Base-by-base conservation (phyloP, 2,329 filamentous ascomycete species). In the Ophiostoma montium region DNA sequence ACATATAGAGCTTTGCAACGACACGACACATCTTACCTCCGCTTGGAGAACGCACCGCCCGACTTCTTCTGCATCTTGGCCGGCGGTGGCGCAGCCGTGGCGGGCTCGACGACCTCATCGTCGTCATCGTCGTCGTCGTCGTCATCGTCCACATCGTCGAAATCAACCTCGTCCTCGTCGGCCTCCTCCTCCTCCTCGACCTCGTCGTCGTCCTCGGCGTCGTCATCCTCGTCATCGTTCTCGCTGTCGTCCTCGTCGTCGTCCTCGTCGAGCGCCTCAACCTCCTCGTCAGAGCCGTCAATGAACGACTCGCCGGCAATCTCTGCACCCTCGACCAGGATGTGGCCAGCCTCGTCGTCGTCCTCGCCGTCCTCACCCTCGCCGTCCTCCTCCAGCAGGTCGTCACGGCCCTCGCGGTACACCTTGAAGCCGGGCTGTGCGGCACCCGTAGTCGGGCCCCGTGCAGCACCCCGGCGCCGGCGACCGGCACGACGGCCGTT, bases 121-220 rank as follows among this genome's bases (percentile, higher is more conserved):
- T 55, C 56, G 30, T 62, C 61, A 47, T 62, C 58, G 43, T 65
- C 62, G 43, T 65, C 62, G 35, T 63, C 59, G 48, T 62, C 62
- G 12, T 62, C 41, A 16, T 50, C 56, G 16, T 52, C 58, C 19
- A 53, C 54, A 19, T 56, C 52, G 27, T 49, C 46, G 13, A 47
- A 46, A 12, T 49, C 50, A 4, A 23, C 47, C 3, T 46, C 48
- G 21, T 53, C 53, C 31, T 80, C 75, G 30, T 80, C 75, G 30
- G 83, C 80, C 58, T 88, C 76, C 1, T 86, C 88, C 63, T 95
- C 89, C 2, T 95, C 85, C 61, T 92, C 95, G 47, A 95, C 82
- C 5, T 94, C 74, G 18, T 74, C 78, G n/a, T 78, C 79, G 54
- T 86, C 82, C 35, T 82, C 80, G 8, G 84, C 75, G 3, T 77